These are phyloP conservation scores for Magnusiomyces paraingens DNA, from an alignment of 1,139 yeast genomes.

Conservation along the genomic window DNA sequence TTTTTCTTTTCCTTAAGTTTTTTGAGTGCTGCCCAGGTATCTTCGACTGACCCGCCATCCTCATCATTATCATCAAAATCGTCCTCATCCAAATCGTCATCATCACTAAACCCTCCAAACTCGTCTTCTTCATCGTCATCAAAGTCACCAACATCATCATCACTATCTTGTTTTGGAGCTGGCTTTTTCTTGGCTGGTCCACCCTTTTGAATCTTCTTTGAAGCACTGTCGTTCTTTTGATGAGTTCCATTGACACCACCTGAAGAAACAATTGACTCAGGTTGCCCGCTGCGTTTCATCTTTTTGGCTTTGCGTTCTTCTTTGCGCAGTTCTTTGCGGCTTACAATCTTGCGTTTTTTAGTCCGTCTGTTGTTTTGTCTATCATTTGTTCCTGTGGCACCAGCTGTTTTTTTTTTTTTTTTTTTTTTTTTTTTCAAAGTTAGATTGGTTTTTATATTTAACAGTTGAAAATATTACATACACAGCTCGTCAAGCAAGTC, in stretches of 20 bases:
- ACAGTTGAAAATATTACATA: not conserved
- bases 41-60: slow-evolving; percentile 22
- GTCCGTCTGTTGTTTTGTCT: slow-evolving; percentile 9
- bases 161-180: not conserved
- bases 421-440: no score
- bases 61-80: slow-evolving; percentile 20
- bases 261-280: slow-evolving; percentile 8
- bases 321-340: slow-evolving; percentile 22
- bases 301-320: slow-evolving; percentile 21
- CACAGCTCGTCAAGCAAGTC: not conserved
- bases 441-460: no score
- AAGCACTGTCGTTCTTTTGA: slow-evolving; percentile 3
- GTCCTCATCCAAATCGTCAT: slow-evolving; percentile 12
- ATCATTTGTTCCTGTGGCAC: slow-evolving; percentile 7
- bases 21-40: slow-evolving; percentile 42
- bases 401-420: not conserved
- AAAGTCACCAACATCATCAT: slow-evolving; percentile 5
- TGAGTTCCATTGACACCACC: not conserved
- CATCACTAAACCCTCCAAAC: slow-evolving; percentile 4
- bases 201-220: not conserved
- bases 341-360: slow-evolving; percentile 1
- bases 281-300: slow-evolving; percentile 12
- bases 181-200: not conserved
- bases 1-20: slow-evolving; percentile 36
- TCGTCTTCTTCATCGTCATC: slow-evolving; percentile 12